These are phyloP conservation scores for Candida pini DNA, from an alignment of 805 yeast genomes.

Conservation along the genomic window DNA sequence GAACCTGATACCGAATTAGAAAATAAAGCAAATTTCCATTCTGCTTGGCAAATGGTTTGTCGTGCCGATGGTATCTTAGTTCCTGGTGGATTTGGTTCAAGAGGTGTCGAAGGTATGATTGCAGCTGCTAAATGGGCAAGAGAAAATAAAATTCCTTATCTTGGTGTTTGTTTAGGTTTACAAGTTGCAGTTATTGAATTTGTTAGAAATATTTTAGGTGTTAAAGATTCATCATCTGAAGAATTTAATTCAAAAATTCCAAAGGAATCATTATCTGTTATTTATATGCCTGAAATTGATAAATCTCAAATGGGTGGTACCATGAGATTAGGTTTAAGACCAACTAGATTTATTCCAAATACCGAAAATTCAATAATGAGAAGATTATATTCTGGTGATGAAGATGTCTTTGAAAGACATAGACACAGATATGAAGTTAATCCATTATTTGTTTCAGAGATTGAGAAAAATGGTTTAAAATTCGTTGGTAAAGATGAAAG, in stretches of 20 bases:
- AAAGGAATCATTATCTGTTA: constrained; percentile 68
- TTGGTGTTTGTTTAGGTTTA: constrained; percentile 96
- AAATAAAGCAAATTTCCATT: constrained; percentile 76
- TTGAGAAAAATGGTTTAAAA: constrained; percentile 74
- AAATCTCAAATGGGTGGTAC: constrained; percentile 96
- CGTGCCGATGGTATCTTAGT: constrained; percentile 95
- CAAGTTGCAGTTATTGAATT: constrained; percentile 96
- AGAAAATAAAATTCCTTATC: constrained; percentile 85
- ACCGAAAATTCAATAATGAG: constrained; percentile 60
- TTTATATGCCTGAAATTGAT: constrained; percentile 98
- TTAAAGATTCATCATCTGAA: constrained; percentile 65
- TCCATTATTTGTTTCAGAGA: constrained; percentile 65
- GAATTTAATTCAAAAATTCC: constrained; percentile 68
- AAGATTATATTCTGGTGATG: constrained; percentile 69
- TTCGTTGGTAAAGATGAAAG: constrained; percentile 94
- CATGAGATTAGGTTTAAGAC: constrained; percentile 95
- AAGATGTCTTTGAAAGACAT: constrained; percentile 82
- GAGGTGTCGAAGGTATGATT: constrained; percentile 99
- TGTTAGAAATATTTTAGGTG: constrained; percentile 72
- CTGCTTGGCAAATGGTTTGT: constrained; percentile 92
- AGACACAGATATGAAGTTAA: constrained; percentile 98
- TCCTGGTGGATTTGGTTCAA: constrained; percentile 96
- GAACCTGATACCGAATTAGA: constrained; percentile 63
- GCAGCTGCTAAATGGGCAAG: constrained; percentile 98
- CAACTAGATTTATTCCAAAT: constrained; percentile 70